These are phyloP conservation scores for Claviceps sp. DNA, from an alignment of 2,329 filamentous ascomycete species.

Conservation along the genomic window DNA sequence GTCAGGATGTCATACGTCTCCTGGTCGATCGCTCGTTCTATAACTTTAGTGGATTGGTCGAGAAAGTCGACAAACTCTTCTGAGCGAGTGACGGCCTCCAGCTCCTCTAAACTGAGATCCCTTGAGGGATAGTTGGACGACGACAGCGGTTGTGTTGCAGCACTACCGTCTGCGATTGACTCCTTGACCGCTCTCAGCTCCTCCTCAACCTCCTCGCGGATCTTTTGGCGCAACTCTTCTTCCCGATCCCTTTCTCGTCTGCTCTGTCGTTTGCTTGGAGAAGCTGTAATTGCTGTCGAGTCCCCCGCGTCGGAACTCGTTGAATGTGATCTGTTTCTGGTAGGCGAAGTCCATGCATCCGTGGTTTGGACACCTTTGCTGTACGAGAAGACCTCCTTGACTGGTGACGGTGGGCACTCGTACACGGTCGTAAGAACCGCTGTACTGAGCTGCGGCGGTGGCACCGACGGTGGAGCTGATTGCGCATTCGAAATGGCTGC, in stretches of 20 bases:
- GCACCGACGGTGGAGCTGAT: slow-evolving; percentile 8
- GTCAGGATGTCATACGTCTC: slow-evolving; percentile 86
- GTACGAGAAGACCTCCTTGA: slow-evolving; percentile 83
- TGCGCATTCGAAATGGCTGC: slow-evolving; percentile 33
- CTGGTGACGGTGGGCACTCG: slow-evolving; percentile 63
- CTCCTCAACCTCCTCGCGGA: slow-evolving; percentile 83
- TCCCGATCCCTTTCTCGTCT: slow-evolving; percentile 70
- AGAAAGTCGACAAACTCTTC: slow-evolving; percentile 92
- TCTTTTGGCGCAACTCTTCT: slow-evolving; percentile 74
- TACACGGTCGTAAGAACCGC: slow-evolving; percentile 63
- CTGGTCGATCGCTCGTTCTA: slow-evolving; percentile 87
- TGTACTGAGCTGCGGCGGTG: slow-evolving; percentile 47
- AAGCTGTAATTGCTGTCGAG: slow-evolving; percentile 37
- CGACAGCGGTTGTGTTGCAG: slow-evolving; percentile 11
- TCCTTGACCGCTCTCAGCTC: slow-evolving; percentile 66
- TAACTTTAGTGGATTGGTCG: slow-evolving; percentile 90
- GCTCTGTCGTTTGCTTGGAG: slow-evolving; percentile 61
- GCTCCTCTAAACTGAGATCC: slow-evolving; percentile 68
- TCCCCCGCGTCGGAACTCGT: slow-evolving; percentile 48
- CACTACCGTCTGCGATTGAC: slow-evolving; percentile 32
- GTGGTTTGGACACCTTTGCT: slow-evolving; percentile 93
- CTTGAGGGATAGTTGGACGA: slow-evolving; percentile 59
- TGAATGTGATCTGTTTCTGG: slow-evolving; percentile 29
- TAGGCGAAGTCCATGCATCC: slow-evolving; percentile 52
- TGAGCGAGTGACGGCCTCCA: slow-evolving; percentile 80